phyloP scores from a whole-genome alignment of 2,329 filamentous ascomycete genomes.

The Trichoderma semiorbis region DNA sequence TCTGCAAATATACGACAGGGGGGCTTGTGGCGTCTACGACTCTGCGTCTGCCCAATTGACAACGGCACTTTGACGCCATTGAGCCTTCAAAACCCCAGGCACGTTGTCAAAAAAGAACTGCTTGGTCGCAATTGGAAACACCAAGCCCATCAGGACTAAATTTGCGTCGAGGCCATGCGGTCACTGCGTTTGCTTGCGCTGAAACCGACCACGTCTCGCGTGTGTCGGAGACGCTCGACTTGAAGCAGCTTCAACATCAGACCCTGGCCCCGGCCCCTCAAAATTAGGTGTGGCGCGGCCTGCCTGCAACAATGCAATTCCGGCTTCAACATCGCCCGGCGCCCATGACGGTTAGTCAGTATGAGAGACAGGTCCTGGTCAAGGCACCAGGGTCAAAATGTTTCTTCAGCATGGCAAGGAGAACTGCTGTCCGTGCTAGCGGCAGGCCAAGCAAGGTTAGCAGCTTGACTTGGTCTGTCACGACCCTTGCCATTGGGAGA shows the following conservation, averaged over 20 bases:
- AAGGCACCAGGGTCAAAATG: not conserved
- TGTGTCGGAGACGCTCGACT: conserved; percentile 29
- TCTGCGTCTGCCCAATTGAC: conserved; percentile 1
- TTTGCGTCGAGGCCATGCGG: conserved; percentile 6
- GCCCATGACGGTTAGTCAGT: conserved; percentile 2
- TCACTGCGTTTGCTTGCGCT: conserved; percentile 18
- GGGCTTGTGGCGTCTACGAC: conserved; percentile 7
- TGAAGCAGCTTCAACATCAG: conserved; percentile 28
- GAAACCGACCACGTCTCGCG: conserved; percentile 35
- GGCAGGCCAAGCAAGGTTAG: not conserved
- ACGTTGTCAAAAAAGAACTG: not conserved
- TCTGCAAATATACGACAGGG: not conserved
- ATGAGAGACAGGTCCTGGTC: not conserved
- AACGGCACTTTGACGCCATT: not conserved
- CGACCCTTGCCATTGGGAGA: not conserved
- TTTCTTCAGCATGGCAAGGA: not conserved
- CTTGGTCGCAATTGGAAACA: not conserved
- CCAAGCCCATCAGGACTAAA: not conserved
- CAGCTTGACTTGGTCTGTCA: not conserved
- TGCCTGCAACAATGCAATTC: conserved; percentile 12
- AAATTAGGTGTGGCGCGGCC: conserved; percentile 16
- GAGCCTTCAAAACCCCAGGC: not conserved
- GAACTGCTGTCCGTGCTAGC: not conserved
- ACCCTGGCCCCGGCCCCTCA: conserved; percentile 1
- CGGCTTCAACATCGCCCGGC: conserved; percentile 6